phyloP scores from a whole-genome alignment of 2,329 filamentous ascomycete species.

The Fusarium metavorans region DNA sequence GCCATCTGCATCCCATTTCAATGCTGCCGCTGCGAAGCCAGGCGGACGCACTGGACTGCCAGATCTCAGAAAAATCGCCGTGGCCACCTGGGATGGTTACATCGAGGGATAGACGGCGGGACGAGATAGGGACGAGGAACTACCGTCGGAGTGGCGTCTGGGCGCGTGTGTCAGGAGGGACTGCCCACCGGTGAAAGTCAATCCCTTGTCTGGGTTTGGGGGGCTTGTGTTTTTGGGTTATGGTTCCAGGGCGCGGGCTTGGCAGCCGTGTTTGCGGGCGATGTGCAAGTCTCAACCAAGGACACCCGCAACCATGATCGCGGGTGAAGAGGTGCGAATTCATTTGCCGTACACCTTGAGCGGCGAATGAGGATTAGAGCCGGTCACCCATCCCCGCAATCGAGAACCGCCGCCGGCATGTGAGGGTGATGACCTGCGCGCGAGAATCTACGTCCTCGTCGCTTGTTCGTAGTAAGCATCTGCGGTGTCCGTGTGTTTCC shows the following conservation, averaged over 20 bases:
- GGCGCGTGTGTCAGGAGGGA: slow-evolving; percentile 45
- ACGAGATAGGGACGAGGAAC: slow-evolving; percentile 38
- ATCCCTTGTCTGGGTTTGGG: slow-evolving; percentile 32
- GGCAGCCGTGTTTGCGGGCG: slow-evolving; percentile 28
- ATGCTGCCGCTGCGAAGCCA: slow-evolving; percentile 35
- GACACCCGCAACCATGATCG: slow-evolving; percentile 20
- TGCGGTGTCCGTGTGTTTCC: slow-evolving; percentile 9
- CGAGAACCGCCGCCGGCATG: slow-evolving; percentile 28
- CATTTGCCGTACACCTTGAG: slow-evolving; percentile 13
- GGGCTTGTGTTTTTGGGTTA: slow-evolving; percentile 17
- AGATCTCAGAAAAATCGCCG: slow-evolving; percentile 47
- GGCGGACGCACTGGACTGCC: slow-evolving; percentile 41
- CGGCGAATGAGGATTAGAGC: slow-evolving; percentile 29
- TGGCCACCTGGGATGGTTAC: slow-evolving; percentile 43
- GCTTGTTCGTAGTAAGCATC: slow-evolving; percentile 5
- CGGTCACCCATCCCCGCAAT: slow-evolving; percentile 25
- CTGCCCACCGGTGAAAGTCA: slow-evolving; percentile 41
- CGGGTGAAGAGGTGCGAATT: slow-evolving; percentile 16
- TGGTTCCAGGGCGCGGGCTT: slow-evolving; percentile 30
- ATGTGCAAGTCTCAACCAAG: slow-evolving; percentile 35
- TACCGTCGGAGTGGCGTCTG: slow-evolving; percentile 43
- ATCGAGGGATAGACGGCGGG: slow-evolving; percentile 38
- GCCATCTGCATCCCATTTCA: slow-evolving; percentile 33
- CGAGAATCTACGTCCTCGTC: slow-evolving; percentile 12
- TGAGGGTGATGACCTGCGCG: slow-evolving; percentile 38